Evolutionary conservation across 129 eudicot genomes (phyloP), one percentile per base, ranked within the genome.

Genomic region (Artemisia tridentata): DNA sequence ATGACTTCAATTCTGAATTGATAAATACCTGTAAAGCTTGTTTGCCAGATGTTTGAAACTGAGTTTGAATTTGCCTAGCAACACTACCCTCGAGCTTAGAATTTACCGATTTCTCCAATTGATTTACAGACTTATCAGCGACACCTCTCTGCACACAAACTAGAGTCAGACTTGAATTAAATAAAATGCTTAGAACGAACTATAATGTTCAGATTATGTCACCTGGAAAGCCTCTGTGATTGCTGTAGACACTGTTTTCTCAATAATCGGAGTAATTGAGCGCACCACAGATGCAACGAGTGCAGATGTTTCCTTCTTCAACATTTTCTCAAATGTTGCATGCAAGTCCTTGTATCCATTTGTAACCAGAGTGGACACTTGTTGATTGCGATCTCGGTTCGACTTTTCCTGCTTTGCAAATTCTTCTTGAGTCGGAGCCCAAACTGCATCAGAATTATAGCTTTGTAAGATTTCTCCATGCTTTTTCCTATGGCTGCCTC

Each of bases 21-120:
- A 58, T 43, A 10, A 71, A 70, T 76, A 95, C 99, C 96, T 95
- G 99, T 67, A 95, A 91, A 16, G 95, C 88, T 80, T 95, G 99
- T 78, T 88, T 95, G 78, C 96, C 99, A 67, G 97, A 90, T 21
- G 97, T 90, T 78, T 90, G 97, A 75, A 95, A 95, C 70, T 95
- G 99, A 7, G 88, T 81, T 83, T 88, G 96, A 68, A 95, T 88
- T 70, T 90, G 97, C 77, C 96, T 86, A 11, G 95, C 88, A 82
- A 95, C 84, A 43, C 83, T 82, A 68, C 89, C 88, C 81, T 95
- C 99, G 68, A 95, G 88, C 79, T 84, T 95, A 47, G 93, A 85
- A 73, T 78, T 88, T 31, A 95, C 85, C 0, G 97, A 90, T 73
- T 86, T 95, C 65, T 95, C 99, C 71, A 95, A 72, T 67, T 88